phyloP scores from a whole-genome alignment of 2,329 filamentous ascomycete species.

The Ceratocystis eucalypticola region DNA sequence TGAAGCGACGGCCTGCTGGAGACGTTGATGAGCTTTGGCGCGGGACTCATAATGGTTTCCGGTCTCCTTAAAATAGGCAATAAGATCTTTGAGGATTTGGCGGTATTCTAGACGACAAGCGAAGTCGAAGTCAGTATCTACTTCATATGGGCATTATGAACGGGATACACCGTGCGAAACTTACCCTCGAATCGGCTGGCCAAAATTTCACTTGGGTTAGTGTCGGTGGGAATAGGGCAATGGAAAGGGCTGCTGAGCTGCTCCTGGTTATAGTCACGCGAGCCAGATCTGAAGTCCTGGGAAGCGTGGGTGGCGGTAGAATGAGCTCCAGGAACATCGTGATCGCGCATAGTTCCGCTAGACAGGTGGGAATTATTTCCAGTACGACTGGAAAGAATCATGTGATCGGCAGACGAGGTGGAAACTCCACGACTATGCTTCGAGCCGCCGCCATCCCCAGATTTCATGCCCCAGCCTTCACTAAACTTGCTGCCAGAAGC shows the following conservation, averaged over 20 bases:
- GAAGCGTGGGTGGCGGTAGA: not conserved
- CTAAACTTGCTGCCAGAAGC: slow-evolving; percentile 7
- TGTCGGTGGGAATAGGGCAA: slow-evolving; percentile 76
- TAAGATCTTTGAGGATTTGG: slow-evolving; percentile 87
- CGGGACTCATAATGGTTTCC: slow-evolving; percentile 78
- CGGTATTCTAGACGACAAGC: slow-evolving; percentile 56
- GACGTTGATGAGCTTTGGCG: slow-evolving; percentile 67
- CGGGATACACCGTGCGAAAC: slow-evolving; percentile 22
- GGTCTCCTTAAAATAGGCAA: slow-evolving; percentile 85
- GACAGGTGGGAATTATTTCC: slow-evolving; percentile 8
- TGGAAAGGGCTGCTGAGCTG: slow-evolving; percentile 60
- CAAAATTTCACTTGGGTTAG: slow-evolving; percentile 76
- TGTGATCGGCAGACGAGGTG: slow-evolving; percentile 16
- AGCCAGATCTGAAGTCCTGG: not conserved
- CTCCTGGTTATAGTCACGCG: not conserved
- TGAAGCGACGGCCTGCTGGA: slow-evolving; percentile 74
- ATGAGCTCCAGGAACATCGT: not conserved
- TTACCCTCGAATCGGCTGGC: slow-evolving; percentile 79
- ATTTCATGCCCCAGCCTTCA: not conserved
- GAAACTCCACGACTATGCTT: slow-evolving; percentile 14
- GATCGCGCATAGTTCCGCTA: slow-evolving; percentile 10
- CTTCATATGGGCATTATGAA: not conserved
- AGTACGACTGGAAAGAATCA: slow-evolving; percentile 17
- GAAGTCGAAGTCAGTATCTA: slow-evolving; percentile 7
- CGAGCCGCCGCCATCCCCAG: not conserved